Evolutionary conservation across 2,329 filamentous ascomycete species (phyloP).

Genomic region (Cladophialophora carrionii): DNA sequence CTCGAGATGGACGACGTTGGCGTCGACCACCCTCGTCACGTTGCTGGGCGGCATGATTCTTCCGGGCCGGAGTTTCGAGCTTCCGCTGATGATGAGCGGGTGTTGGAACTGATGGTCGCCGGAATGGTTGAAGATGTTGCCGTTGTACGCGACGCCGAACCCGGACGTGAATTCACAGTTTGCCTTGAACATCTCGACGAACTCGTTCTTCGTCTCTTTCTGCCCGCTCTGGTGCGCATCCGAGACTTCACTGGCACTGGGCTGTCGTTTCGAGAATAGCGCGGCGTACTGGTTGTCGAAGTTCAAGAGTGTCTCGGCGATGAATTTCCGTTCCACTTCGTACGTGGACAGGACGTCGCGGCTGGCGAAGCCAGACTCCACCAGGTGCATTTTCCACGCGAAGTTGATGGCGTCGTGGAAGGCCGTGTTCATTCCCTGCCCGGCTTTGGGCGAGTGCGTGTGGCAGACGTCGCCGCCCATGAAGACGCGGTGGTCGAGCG

Average conservation of each 20-base stretch:
- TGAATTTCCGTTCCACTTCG: slow-evolving; percentile 79
- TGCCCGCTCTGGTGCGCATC: slow-evolving; percentile 55
- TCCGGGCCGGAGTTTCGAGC: slow-evolving; percentile 70
- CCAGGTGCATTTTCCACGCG: slow-evolving; percentile 93
- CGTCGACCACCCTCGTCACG: slow-evolving; percentile 83
- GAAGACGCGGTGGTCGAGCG: slow-evolving; percentile 66
- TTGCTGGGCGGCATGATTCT: slow-evolving; percentile 75
- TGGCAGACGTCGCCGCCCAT: slow-evolving; percentile 69
- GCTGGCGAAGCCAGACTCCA: slow-evolving; percentile 78
- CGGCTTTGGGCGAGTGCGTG: slow-evolving; percentile 66
- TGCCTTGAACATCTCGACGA: slow-evolving; percentile 88
- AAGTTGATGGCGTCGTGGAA: slow-evolving; percentile 75
- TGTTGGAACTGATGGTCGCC: slow-evolving; percentile 71
- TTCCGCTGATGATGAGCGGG: slow-evolving; percentile 62
- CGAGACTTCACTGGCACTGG: slow-evolving; percentile 72
- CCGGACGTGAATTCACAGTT: slow-evolving; percentile 90
- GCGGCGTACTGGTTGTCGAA: slow-evolving; percentile 91
- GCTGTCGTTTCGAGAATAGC: slow-evolving; percentile 79
- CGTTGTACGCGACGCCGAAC: slow-evolving; percentile 83
- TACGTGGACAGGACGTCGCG: slow-evolving; percentile 80
- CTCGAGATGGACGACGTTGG: slow-evolving; percentile 87
- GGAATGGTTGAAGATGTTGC: slow-evolving; percentile 85
- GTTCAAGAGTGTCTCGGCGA: slow-evolving; percentile 79
- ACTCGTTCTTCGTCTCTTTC: slow-evolving; percentile 68
- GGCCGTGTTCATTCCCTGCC: slow-evolving; percentile 66